These are phyloP conservation scores for Penicillium macrosclerotiorum DNA, from an alignment of 495 filamentous ascomycete species.

Conservation along the genomic window DNA sequence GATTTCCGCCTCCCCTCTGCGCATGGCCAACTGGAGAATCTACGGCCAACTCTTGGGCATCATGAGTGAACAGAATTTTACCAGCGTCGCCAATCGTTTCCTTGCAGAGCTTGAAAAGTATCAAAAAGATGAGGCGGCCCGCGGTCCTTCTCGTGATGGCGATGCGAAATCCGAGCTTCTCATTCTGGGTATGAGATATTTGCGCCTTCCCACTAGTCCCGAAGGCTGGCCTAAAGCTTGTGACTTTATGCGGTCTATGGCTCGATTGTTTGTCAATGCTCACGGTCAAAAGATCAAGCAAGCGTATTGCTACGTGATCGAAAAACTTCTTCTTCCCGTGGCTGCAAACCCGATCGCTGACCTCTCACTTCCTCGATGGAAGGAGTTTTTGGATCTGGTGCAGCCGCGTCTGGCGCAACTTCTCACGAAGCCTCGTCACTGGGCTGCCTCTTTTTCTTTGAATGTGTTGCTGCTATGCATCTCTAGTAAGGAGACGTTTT, in stretches of 20 bases:
- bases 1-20: constrained; percentile 71
- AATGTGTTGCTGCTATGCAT: constrained; percentile 83
- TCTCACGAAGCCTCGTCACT: constrained; percentile 87
- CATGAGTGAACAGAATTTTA: constrained; percentile 90
- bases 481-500: constrained; percentile 78
- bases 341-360: constrained; percentile 73
- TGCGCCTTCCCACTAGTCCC: constrained; percentile 66
- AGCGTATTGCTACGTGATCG: constrained; percentile 88
- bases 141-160: constrained; percentile 62
- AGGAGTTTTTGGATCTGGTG: constrained; percentile 73
- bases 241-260: constrained; percentile 78
- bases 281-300: constrained; percentile 88
- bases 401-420: constrained; percentile 74
- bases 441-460: constrained; percentile 81
- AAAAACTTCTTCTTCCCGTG: constrained; percentile 82
- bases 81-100: constrained; percentile 78
- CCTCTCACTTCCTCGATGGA: constrained; percentile 78
- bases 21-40: constrained; percentile 91
- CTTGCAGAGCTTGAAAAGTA: constrained; percentile 72
- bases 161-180: constrained; percentile 82
- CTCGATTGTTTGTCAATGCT: constrained; percentile 75
- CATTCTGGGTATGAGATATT: constrained; percentile 85
- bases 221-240: constrained; percentile 83
- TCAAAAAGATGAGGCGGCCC: constrained; percentile 67
- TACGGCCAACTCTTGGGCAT: constrained; percentile 88